phyloP scores from a whole-genome alignment of 116 monocot species.

The Trichopus zeylanicus region DNA sequence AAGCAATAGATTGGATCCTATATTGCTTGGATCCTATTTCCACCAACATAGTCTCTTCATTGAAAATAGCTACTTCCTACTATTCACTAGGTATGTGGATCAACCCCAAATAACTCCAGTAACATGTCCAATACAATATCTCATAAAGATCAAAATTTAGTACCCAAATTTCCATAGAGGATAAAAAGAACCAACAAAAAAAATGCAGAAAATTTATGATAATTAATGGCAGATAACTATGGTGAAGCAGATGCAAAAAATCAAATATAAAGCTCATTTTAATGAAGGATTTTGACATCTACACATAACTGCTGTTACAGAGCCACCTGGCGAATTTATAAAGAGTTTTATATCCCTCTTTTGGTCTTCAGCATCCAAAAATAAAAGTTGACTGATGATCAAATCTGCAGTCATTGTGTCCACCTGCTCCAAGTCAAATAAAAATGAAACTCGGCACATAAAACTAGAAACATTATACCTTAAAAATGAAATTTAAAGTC shows the following conservation, averaged over 20 bases:
- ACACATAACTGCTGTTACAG: constrained; percentile 85
- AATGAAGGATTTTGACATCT: not conserved
- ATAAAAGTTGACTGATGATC: constrained; percentile 83
- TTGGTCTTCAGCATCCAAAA: constrained; percentile 81
- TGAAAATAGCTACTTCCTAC: no score
- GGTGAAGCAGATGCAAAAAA: no score
- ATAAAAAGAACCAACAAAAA: not conserved
- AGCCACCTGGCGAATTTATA: constrained; percentile 99
- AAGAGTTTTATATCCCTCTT: constrained; percentile 88
- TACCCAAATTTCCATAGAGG: no score
- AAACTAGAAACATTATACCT: not conserved
- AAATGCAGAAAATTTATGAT: not conserved
- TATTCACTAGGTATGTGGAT: no score
- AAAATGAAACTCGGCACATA: not conserved
- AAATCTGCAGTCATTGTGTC: constrained; percentile 78
- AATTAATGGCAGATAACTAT: no score
- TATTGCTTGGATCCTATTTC: no score
- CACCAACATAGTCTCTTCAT: no score
- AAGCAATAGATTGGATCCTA: no score
- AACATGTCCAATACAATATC: no score
- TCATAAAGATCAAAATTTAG: no score
- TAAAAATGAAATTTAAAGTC: not conserved
- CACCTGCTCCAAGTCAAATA: constrained; percentile 41
- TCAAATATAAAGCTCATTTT: no score
- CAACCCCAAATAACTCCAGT: no score